phyloP scores from a whole-genome alignment of 176 grass and related monocot species.

The Cenchrus fungigraminus region DNA sequence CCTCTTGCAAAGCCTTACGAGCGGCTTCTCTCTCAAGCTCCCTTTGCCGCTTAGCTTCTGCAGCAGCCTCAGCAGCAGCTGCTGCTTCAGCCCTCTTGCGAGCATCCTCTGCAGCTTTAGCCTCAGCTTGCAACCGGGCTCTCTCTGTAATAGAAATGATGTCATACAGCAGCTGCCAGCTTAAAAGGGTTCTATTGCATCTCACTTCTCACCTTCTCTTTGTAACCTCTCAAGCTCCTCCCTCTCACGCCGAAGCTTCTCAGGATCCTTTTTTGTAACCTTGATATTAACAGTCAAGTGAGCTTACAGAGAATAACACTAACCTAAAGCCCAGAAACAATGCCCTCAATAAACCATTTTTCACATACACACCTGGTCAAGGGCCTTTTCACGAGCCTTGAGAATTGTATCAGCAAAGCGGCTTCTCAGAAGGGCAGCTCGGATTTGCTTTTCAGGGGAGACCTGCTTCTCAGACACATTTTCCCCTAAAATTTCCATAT shows the following conservation, averaged over 20 bases:
- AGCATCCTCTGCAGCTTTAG: conserved; percentile 84
- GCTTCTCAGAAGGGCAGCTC: conserved; percentile 74
- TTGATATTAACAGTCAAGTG: conserved; percentile 52
- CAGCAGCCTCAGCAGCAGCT: conserved; percentile 64
- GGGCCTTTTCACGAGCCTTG: conserved; percentile 94
- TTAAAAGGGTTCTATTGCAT: conserved; percentile 36
- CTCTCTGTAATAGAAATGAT: conserved; percentile 60
- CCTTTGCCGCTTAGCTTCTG: conserved; percentile 83
- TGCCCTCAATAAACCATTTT: conserved; percentile 27
- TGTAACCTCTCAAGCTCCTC: conserved; percentile 90
- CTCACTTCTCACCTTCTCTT: conserved; percentile 94
- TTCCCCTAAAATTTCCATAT: conserved; percentile 73
- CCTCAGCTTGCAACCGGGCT: conserved; percentile 90
- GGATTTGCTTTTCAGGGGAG: conserved; percentile 71
- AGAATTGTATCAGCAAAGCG: conserved; percentile 99
- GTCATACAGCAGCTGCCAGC: conserved; percentile 14
- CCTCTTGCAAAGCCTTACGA: conserved; percentile 91
- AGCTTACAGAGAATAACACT: conserved; percentile 27
- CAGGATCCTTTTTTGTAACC: conserved; percentile 86
- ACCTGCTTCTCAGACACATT: conserved; percentile 69
- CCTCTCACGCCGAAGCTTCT: conserved; percentile 77
- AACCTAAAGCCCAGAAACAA: conserved; percentile 27
- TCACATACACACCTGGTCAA: conserved; percentile 82
- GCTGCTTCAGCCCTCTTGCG: conserved; percentile 82
- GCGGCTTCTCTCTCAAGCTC: conserved; percentile 96